These are phyloP conservation scores for Dalbergia cochinchinensis DNA, from an alignment of 306 rosid species.

Conservation along the genomic window DNA sequence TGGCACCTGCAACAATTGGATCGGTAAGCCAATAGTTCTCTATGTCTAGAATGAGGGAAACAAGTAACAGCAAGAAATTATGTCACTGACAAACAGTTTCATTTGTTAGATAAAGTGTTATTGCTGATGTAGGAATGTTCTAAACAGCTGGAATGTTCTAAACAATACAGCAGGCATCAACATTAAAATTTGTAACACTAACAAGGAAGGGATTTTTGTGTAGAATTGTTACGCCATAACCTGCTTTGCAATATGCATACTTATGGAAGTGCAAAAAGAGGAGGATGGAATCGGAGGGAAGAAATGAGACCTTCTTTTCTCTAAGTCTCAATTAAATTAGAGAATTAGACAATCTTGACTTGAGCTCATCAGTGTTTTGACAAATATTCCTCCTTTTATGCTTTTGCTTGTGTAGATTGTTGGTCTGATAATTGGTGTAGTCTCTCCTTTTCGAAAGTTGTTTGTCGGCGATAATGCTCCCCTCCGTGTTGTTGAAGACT, in stretches of 20 bases:
- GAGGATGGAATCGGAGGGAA: not conserved
- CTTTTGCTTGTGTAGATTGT: conserved; percentile 35
- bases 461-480: conserved; percentile 50
- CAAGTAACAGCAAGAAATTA: too few relatives aligned
- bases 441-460: conserved; percentile 40
- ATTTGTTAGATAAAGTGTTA: too few relatives aligned
- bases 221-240: too few relatives aligned
- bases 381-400: not conserved
- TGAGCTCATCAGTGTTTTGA: not conserved
- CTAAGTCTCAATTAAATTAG: too few relatives aligned
- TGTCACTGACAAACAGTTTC: too few relatives aligned
- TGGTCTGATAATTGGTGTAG: conserved; percentile 46
- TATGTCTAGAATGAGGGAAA: not conserved
- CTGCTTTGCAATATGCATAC: too few relatives aligned
- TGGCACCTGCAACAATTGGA: conserved; percentile 49
- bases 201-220: too few relatives aligned
- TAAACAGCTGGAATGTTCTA: not conserved
- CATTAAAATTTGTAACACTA: too few relatives aligned
- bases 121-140: not conserved
- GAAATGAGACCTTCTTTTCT: not conserved
- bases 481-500: conserved; percentile 44
- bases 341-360: not conserved
- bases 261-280: too few relatives aligned
- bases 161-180: not conserved
- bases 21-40: conserved; percentile 40